Base-by-base conservation (phyloP, 257 asterid species). In the Fraxinus quadrangulata region DNA sequence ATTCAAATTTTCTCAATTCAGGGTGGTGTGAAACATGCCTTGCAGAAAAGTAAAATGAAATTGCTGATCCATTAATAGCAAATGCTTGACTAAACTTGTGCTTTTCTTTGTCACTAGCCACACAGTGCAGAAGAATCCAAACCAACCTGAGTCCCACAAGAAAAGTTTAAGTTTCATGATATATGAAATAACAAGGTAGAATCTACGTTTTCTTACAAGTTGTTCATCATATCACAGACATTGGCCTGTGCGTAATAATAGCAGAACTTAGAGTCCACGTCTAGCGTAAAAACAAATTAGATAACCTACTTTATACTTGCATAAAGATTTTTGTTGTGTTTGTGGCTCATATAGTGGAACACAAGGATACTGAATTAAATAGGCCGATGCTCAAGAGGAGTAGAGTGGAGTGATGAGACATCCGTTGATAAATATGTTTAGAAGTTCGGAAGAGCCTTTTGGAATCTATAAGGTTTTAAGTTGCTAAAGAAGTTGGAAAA, bases 101-200 rank as follows among this genome's bases (percentile, higher is more conserved):
- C 88, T 78, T 82, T 90, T 90, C 81, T 61, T 83, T n/a, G 90
- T 82, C 34, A 73, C 92, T 54, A 92, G 34, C 92, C 93, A 94
- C 73, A 92, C 21, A 4, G 71, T 74, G 83, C 85, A 89, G 74
- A 92, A 88, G 84, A 94, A 86, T 13, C 96, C 98, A 28, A 94
- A 85, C 96, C 97, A 94, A 71, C 95, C 97, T 94, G 92, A 68
- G 74, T 67, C 70, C 2, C 42, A 33, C 68, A 61, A 0, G 26
- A 75, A 17, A 36, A 56, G 70, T 24, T 56, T n/a, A 31, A 70
- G 28, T 13, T 9, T 59, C 24, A 16, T 17, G 24, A 54, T 54
- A 19, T 4, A 54, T n/a, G 6, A 1, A 5, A 54, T 6, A 54
- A 54, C 63, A 54, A 17, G 19, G 24, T 54, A 54, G 63, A 54